These are phyloP conservation scores for Cladosporium sp. DNA, from an alignment of 2,329 filamentous ascomycete species.

Conservation along the genomic window DNA sequence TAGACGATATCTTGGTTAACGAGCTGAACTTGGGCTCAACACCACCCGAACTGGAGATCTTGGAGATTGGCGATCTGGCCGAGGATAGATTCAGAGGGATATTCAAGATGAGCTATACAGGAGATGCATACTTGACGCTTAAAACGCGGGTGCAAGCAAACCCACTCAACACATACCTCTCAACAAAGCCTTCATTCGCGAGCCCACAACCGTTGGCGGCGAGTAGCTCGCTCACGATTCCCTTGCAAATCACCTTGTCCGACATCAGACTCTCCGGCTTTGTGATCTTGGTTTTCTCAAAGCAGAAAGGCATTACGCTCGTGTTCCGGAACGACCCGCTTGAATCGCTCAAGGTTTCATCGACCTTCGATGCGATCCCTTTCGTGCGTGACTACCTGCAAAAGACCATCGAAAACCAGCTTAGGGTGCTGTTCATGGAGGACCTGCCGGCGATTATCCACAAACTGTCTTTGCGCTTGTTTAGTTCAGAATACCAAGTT, in stretches of 20 bases:
- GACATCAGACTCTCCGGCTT: constrained; percentile 95
- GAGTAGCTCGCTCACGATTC: constrained; percentile 87
- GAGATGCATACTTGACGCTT: constrained; percentile 90
- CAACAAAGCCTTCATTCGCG: constrained; percentile 84
- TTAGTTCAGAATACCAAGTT: constrained; percentile 73
- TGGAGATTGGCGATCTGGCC: constrained; percentile 95
- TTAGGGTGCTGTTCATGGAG: constrained; percentile 94
- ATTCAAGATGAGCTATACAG: constrained; percentile 98
- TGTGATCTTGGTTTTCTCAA: constrained; percentile 95
- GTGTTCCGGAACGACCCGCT: constrained; percentile 98
- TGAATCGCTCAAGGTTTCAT: constrained; percentile 96
- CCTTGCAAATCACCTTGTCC: constrained; percentile 92
- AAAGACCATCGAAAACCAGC: constrained; percentile 87
- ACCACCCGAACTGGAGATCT: constrained; percentile 89
- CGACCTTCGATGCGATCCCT: constrained; percentile 97
- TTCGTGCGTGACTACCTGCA: constrained; percentile 97
- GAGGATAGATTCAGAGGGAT: constrained; percentile 97
- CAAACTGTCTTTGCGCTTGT: constrained; percentile 77
- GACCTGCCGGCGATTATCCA: constrained; percentile 96
- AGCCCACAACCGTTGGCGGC: constrained; percentile 90
- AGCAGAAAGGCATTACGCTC: constrained; percentile 91
- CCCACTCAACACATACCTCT: constrained; percentile 90
- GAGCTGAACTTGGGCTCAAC: constrained; percentile 95
- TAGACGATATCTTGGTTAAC: constrained; percentile 97
- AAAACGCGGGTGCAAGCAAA: constrained; percentile 97